Percentiles rank a stretch among this genome's conserved stretches.
Conservation (phyloP, 2,329 filamentous ascomycete genomes). For the Alternaria gaisen region DNA sequence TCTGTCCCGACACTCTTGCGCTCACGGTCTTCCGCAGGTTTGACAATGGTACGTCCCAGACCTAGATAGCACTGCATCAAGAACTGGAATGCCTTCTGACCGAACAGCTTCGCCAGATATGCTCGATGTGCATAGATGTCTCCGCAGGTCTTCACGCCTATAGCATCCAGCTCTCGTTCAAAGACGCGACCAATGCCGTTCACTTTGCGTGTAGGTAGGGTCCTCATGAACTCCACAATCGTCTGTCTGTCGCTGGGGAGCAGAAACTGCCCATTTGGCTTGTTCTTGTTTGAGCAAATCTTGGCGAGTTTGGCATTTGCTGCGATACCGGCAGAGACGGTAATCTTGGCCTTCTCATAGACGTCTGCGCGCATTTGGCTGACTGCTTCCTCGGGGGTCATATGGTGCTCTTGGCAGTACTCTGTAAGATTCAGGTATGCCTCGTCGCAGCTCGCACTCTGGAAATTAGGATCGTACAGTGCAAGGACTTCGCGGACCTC, state of each 20-base stretch:
- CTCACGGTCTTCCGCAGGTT: conserved; percentile 88
- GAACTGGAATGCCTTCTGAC: conserved; percentile 90
- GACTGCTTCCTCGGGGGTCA: conserved; percentile 77
- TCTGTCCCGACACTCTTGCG: conserved; percentile 95
- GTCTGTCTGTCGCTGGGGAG: conserved; percentile 74
- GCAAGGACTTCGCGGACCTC: conserved; percentile 84
- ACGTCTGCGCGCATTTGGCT: conserved; percentile 81
- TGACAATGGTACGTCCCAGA: conserved; percentile 82
- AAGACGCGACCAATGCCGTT: conserved; percentile 95
- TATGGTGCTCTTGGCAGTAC: conserved; percentile 75
- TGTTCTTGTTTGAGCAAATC: conserved; percentile 94
- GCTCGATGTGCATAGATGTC: conserved; percentile 83
- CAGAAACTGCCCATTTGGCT: conserved; percentile 90
- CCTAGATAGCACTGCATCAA: conserved; percentile 85
- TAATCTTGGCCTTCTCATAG: conserved; percentile 78
- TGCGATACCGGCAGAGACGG: conserved; percentile 92
- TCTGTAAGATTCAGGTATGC: conserved; percentile 93
- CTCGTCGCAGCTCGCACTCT: conserved; percentile 94
- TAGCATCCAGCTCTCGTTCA: conserved; percentile 86
- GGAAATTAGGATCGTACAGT: conserved; percentile 89
- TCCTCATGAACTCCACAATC: conserved; percentile 86
- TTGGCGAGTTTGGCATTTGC: conserved; percentile 94
- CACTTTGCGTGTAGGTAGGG: conserved; percentile 86
- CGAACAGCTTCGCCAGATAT: conserved; percentile 79
- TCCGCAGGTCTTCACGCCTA: conserved; percentile 87